phyloP scores from a whole-genome alignment of 257 asterid genomes.

The Cinchona pubescens region DNA sequence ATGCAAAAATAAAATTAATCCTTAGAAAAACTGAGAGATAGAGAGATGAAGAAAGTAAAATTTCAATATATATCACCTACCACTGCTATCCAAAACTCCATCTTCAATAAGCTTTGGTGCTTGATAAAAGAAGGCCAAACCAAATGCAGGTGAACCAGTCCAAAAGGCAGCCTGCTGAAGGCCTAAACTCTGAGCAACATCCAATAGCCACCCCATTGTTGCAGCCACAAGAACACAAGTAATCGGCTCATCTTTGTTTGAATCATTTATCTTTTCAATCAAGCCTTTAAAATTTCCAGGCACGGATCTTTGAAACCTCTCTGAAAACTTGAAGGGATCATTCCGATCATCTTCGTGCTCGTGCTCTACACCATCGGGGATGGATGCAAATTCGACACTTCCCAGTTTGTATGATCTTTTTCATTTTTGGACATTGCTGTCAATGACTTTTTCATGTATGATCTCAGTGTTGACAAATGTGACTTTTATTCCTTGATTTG shows the following conservation, averaged over 20 bases:
- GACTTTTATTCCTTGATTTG: conserved; percentile 45
- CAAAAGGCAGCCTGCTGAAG: conserved; percentile 23
- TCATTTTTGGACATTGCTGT: conserved; percentile 13
- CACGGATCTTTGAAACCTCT: conserved; percentile 16
- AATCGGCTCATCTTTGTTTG: conserved; percentile 19
- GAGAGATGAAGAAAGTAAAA: too few species aligned
- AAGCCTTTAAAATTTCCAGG: conserved; percentile 13
- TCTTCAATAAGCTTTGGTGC: conserved; percentile 30
- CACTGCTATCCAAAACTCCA: conserved; percentile 23
- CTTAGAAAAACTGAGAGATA: too few species aligned
- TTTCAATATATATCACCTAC: too few species aligned
- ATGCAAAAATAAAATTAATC: too few species aligned
- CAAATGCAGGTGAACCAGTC: conserved; percentile 30
- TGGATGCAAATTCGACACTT: conserved; percentile 16
- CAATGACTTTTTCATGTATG: conserved; percentile 28
- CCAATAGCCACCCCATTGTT: conserved; percentile 31
- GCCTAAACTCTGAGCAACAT: conserved; percentile 22
- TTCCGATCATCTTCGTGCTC: conserved; percentile 17
- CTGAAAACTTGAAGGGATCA: neutral
- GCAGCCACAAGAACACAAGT: conserved; percentile 31
- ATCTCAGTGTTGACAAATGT: conserved; percentile 48
- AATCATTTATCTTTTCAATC: conserved; percentile 24
- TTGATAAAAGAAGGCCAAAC: conserved; percentile 25
- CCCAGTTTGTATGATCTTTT: neutral
- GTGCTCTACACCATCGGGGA: conserved; percentile 38